Conservation (phyloP, 2,329 filamentous ascomycete genomes). For the Colletotrichum paranaense region DNA sequence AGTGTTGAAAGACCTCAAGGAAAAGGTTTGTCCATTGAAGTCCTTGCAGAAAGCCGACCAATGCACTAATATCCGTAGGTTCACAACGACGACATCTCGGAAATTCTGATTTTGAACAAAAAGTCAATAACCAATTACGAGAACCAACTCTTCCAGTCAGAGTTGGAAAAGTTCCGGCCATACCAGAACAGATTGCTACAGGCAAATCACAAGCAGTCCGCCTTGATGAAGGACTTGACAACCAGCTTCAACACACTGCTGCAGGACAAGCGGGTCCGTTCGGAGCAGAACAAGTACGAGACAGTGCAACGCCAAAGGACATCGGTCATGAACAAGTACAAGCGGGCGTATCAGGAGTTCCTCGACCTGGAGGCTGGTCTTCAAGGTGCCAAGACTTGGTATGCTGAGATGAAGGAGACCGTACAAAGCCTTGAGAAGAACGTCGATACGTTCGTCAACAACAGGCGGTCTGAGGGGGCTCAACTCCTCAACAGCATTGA, state of each 20-base stretch:
- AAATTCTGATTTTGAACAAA: constrained; percentile 97
- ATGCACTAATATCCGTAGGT: constrained; percentile 66
- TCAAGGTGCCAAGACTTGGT: constrained; percentile 90
- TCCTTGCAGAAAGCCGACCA: not conserved
- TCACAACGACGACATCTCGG: constrained; percentile 96
- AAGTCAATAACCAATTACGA: constrained; percentile 95
- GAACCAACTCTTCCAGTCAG: constrained; percentile 90
- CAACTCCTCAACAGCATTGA: constrained; percentile 92
- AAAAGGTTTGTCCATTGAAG: constrained; percentile 75
- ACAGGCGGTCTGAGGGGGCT: constrained; percentile 89
- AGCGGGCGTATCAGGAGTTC: constrained; percentile 92
- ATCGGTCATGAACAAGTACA: constrained; percentile 86
- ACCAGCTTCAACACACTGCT: constrained; percentile 86
- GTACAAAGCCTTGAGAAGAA: constrained; percentile 94
- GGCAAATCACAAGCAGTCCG: constrained; percentile 94
- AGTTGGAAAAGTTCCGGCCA: constrained; percentile 96
- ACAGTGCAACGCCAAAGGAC: constrained; percentile 84
- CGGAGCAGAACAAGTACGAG: constrained; percentile 97
- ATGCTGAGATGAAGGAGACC: constrained; percentile 94
- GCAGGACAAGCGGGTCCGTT: constrained; percentile 92
- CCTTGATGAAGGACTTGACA: constrained; percentile 94
- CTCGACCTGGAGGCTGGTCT: constrained; percentile 89
- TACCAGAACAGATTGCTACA: constrained; percentile 92
- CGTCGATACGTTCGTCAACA: constrained; percentile 96
- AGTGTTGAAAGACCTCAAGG: constrained; percentile 95